Percentiles rank a stretch among this genome's conserved stretches.
These are phyloP conservation scores for Bretschneidera sinensis DNA, from an alignment of 345 rosid genomes.

Conservation along the genomic window DNA sequence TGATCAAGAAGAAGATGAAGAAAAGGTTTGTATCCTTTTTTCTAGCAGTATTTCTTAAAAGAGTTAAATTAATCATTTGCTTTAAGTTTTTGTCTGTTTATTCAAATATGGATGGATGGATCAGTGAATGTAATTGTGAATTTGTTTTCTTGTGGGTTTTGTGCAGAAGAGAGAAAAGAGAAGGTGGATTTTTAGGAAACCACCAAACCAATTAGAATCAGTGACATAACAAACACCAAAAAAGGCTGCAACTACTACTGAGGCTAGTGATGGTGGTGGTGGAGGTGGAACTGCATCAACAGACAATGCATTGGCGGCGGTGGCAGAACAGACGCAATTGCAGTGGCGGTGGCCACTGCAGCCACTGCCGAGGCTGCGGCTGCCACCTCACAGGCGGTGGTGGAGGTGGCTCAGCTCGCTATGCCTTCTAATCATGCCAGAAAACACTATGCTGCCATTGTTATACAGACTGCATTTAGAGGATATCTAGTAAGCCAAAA, in stretches of 20 bases:
- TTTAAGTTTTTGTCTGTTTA: not conserved
- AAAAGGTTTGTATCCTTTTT: conserved; percentile 29
- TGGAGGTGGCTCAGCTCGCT: conserved; percentile 32
- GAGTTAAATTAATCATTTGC: not conserved
- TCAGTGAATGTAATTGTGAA: too few relatives aligned
- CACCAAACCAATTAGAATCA: too few relatives aligned
- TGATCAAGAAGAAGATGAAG: conserved; percentile 46
- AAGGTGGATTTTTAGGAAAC: conserved; percentile 49
- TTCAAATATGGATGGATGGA: too few relatives aligned
- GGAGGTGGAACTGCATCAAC: not conserved
- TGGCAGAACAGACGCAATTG: conserved; percentile 32
- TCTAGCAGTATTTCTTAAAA: not conserved
- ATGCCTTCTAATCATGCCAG: conserved; percentile 27
- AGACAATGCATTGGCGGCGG: conserved; percentile 14
- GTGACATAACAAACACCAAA: conserved; percentile 28
- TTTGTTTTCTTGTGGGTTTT: not conserved
- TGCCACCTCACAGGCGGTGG: conserved; percentile 30
- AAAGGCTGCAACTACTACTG: conserved; percentile 8
- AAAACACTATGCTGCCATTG: too few relatives aligned
- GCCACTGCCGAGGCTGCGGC: conserved; percentile 38
- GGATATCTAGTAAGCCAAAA: conserved; percentile 50
- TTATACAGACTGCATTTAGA: too few relatives aligned
- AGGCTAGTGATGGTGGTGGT: conserved; percentile 10
- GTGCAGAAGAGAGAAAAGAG: conserved; percentile 47
- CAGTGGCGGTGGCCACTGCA: conserved; percentile 32